Percentiles rank a stretch among this genome's conserved stretches.
phyloP scores from a whole-genome alignment of 164 flowering plant species.

The Brasenia schreberi region DNA sequence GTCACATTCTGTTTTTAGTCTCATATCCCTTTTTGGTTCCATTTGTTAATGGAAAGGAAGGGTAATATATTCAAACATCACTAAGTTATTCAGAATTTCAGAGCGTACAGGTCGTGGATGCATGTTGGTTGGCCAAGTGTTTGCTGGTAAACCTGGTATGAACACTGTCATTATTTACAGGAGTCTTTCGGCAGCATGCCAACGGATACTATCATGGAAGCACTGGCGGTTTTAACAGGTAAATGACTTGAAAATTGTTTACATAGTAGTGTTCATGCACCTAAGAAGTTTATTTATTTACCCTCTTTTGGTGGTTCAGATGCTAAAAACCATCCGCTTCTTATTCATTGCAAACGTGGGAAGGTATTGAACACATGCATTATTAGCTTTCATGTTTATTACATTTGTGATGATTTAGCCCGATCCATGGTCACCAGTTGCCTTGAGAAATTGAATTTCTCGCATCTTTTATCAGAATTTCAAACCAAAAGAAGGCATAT shows the following conservation, averaged over 20 bases:
- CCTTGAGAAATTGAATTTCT: no score
- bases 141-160: background rate
- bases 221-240: conserved; percentile 64
- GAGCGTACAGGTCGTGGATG: background rate
- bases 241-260: conserved; percentile 7
- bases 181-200: conserved; percentile 37
- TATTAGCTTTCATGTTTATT: background rate
- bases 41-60: no score
- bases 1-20: no score
- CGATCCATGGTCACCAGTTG: no score
- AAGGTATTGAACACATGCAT: conserved; percentile 26
- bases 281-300: background rate
- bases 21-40: no score
- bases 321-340: conserved; percentile 53
- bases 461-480: no score
- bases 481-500: no score
- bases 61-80: no score
- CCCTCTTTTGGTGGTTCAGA: conserved; percentile 23
- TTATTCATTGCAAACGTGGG: conserved; percentile 79
- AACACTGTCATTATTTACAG: conserved; percentile 15
- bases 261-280: background rate
- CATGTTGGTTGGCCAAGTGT: background rate
- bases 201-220: conserved; percentile 38
- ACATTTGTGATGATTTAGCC: no score
- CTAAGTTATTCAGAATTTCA: no score